Conservation (phyloP, 441 rosid species). For the Melastoma candidum region DNA sequence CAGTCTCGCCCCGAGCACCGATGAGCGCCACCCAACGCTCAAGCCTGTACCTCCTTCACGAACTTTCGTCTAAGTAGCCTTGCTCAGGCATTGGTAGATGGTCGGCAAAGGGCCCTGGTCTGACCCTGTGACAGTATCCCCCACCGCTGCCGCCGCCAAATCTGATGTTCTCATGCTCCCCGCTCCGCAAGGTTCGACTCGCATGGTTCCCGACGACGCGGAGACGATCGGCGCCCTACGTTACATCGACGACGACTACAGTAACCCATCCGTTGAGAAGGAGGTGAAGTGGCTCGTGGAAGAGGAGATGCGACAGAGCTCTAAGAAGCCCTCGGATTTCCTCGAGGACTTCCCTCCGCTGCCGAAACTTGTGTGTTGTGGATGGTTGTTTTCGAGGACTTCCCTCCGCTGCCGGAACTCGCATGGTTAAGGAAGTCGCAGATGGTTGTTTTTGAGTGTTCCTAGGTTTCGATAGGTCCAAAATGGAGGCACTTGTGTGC, state of each 20-base stretch:
- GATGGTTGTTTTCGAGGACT: no score
- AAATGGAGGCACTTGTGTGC: no score
- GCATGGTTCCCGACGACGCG: constrained; percentile 44
- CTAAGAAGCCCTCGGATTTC: constrained; percentile 80
- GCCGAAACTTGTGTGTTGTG: no score
- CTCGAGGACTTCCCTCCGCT: constrained; percentile 38
- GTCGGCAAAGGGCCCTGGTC: not conserved
- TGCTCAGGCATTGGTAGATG: no score
- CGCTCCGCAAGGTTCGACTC: constrained; percentile 55
- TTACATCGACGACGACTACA: constrained; percentile 93
- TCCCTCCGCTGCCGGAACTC: constrained; percentile 53
- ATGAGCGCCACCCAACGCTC: no score
- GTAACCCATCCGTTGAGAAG: constrained; percentile 50
- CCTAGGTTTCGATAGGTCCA: no score
- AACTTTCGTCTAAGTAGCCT: no score
- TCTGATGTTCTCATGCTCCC: constrained; percentile 74
- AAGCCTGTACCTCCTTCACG: no score
- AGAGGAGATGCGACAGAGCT: constrained; percentile 93
- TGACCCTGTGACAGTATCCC: not conserved
- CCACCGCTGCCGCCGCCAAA: constrained; percentile 10
- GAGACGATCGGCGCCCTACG: constrained; percentile 87
- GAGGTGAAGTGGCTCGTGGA: constrained; percentile 87
- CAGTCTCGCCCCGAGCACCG: no score
- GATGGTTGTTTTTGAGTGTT: no score
- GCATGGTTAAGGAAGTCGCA: constrained; percentile 24